Evolutionary conservation across 2,329 filamentous ascomycete species (phyloP).

Genomic region (Penicillium sp.): DNA sequence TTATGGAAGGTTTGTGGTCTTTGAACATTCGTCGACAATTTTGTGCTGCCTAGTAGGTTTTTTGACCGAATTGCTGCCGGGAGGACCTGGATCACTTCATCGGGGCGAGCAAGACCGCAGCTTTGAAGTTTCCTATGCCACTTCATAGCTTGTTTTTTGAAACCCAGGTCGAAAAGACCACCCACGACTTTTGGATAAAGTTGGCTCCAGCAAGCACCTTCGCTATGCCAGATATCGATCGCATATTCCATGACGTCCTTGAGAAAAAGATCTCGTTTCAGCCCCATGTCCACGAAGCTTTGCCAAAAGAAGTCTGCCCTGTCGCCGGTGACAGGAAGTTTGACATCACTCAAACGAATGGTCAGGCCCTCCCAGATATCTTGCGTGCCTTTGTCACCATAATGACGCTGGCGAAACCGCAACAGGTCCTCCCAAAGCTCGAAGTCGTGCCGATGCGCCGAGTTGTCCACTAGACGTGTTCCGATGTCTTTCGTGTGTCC

Average conservation of each 20-base stretch:
- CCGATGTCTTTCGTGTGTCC: conserved; percentile 36
- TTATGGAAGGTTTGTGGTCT: conserved; percentile 17
- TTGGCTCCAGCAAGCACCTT: conserved; percentile 37
- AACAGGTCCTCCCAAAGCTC: conserved; percentile 47
- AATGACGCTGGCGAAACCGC: conserved; percentile 43
- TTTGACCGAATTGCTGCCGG: conserved; percentile 23
- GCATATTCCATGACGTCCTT: conserved; percentile 37
- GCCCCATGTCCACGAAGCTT: conserved; percentile 37
- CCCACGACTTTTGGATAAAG: conserved; percentile 40
- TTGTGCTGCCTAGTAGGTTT: conserved; percentile 16
- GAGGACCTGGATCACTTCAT: conserved; percentile 33
- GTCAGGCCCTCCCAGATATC: conserved; percentile 43
- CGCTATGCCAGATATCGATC: conserved; percentile 39
- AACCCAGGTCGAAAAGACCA: conserved; percentile 32
- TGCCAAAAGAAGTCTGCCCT: conserved; percentile 43
- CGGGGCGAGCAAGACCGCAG: conserved; percentile 29
- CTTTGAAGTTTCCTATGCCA: conserved; percentile 41
- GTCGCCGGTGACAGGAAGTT: conserved; percentile 37
- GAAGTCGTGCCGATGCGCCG: conserved; percentile 34
- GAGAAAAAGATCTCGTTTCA: conserved; percentile 35
- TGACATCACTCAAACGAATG: conserved; percentile 27
- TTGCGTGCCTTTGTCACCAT: conserved; percentile 43
- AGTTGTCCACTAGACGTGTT: conserved; percentile 39
- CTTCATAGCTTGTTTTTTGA: conserved; percentile 29
- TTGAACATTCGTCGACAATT: conserved; percentile 5